These are phyloP conservation scores for Pulveroboletus sp. DNA, from an alignment of 768 basidiomycete genomes.

Conservation along the genomic window DNA sequence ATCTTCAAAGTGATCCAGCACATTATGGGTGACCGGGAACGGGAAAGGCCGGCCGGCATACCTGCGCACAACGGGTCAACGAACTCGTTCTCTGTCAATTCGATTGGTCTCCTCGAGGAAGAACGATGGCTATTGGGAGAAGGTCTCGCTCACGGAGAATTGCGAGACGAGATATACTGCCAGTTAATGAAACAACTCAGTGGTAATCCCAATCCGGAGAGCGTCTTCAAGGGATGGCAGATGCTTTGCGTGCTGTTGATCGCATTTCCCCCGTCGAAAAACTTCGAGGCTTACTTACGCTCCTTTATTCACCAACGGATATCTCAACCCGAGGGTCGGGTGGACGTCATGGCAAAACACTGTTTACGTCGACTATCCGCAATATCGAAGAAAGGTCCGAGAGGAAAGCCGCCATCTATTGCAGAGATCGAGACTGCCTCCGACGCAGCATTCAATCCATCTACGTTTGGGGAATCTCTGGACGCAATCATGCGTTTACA, in stretches of 20 bases:
- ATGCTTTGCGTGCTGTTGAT: slow-evolving; percentile 85
- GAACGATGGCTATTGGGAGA: slow-evolving; percentile 82
- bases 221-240: slow-evolving; percentile 90
- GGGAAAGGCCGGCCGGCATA: slow-evolving; percentile 54
- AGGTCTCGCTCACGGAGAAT: slow-evolving; percentile 74
- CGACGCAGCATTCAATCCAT: slow-evolving; percentile 94
- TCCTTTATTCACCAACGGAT: slow-evolving; percentile 75
- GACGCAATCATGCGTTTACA: slow-evolving; percentile 82
- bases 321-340: slow-evolving; percentile 63
- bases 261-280: slow-evolving; percentile 90
- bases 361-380: slow-evolving; percentile 73
- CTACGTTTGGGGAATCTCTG: slow-evolving; percentile 88
- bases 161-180: slow-evolving; percentile 91
- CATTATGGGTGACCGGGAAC: slow-evolving; percentile 90
- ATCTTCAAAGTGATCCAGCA: slow-evolving; percentile 88
- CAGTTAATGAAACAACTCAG: slow-evolving; percentile 91
- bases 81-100: slow-evolving; percentile 40
- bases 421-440: slow-evolving; percentile 92
- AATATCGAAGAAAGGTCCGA: slow-evolving; percentile 79
- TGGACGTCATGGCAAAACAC: slow-evolving; percentile 89
- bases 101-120: slow-evolving; percentile 63
- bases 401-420: slow-evolving; percentile 76
- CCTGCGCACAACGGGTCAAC: slow-evolving; percentile 44
- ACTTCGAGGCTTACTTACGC: slow-evolving; percentile 81
- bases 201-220: slow-evolving; percentile 78